A percentile compares a stretch with the other conserved stretches of the same genome.
These are phyloP conservation scores for Cerioporus squamosus DNA, from an alignment of 1,284 basidiomycete species.

Conservation along the genomic window DNA sequence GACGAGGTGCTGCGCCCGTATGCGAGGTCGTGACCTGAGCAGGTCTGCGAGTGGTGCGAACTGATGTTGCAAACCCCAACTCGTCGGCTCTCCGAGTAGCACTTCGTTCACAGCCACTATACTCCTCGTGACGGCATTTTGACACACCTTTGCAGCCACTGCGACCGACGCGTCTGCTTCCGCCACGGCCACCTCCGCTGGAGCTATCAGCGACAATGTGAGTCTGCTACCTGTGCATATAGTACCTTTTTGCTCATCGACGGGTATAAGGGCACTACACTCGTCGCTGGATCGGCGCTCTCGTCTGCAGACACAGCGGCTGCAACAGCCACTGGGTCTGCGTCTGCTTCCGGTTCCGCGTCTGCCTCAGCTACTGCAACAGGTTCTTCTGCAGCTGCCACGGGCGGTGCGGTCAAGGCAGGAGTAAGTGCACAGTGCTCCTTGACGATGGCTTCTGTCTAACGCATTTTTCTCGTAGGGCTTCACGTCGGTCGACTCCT, in stretches of 20 bases:
- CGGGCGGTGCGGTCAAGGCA: slow-evolving; percentile 12
- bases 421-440: slow-evolving; percentile 7
- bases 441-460: not conserved
- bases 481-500: slow-evolving; percentile 12
- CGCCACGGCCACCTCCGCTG: slow-evolving; percentile 6
- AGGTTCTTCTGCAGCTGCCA: slow-evolving; percentile 2
- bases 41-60: no score
- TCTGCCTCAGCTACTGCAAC: slow-evolving; percentile 8
- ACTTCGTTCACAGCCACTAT: no score
- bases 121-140: no score
- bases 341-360: slow-evolving; percentile 14
- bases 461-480: slow-evolving; percentile 1
- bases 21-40: no score
- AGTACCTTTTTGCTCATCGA: no score
- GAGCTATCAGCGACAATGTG: slow-evolving; percentile 10
- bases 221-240: not conserved
- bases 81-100: no score
- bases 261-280: slow-evolving; percentile 5
- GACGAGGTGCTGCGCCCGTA: no score
- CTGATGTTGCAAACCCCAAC: no score
- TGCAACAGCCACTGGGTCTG: not conserved
- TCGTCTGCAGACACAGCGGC: slow-evolving; percentile 5
- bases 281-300: slow-evolving; percentile 16
- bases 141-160: not conserved
- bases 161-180: not conserved